Evolutionary conservation across 495 filamentous ascomycete genomes (phyloP), one percentile per base, ranked within the genome.

Genomic region (Gamarada debralockiae): DNA sequence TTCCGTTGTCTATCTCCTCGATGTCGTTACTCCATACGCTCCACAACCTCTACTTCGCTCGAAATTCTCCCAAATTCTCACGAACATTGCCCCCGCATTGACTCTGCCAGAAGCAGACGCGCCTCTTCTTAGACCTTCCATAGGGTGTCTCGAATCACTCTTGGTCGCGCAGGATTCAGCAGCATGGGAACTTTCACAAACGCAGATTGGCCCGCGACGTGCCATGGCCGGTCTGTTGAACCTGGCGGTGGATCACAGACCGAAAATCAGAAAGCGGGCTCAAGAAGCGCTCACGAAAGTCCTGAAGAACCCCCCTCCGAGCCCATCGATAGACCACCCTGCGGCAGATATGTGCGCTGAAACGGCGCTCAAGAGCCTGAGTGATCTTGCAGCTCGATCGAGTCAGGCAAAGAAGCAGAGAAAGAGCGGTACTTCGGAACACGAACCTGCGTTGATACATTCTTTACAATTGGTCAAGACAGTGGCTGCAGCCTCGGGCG

Each of bases 331-430:
- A 37, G 92, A 97, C 59, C 93, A 98, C 64, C 92, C 93, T 0
- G 92, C 87, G 5, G 85, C 91, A 7, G 90, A 96, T 65, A 92
- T 97, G 85, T 97, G 93, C 70, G 95, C 92, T 15, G 89, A 95
- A 68, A 86, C 86, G 15, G 88, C 90, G 13, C 73, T 97, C 69
- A 78, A 79, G 65, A 90, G 80, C 61, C 69, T 97, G 53, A 75
- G 77, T 48, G 81, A 90, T 52, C 73, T 88, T 50, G 83, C 87
- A 2, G 67, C 71, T 4, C 78, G 78, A 59, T 67, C 73, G 15
- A 80, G 78, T 2, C 73, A 81, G 24, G 66, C 73, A 20, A 87
- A 80, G 65, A 84, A 84, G 64, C 84, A 84, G 61, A 78, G 73
- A 67, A 91, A 90, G 67, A 75, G 76, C 33, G 68, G 64, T 58